These are phyloP conservation scores for Psilocybe cyanescens DNA, from an alignment of 768 basidiomycete species.

Conservation along the genomic window DNA sequence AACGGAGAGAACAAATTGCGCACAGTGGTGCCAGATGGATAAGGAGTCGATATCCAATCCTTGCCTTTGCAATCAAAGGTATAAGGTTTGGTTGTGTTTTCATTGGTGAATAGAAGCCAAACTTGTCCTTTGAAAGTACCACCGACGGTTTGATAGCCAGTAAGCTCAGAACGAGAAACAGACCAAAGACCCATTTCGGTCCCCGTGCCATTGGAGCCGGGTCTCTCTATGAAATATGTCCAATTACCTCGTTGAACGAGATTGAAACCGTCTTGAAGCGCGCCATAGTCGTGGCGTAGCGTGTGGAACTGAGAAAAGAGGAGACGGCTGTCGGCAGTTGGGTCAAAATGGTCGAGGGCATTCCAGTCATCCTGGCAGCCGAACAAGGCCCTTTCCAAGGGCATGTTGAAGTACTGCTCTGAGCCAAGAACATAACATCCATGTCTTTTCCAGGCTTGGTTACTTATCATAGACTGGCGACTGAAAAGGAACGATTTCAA, in stretches of 20 bases:
- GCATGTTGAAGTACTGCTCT: slow-evolving; percentile 93
- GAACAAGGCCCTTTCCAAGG: slow-evolving; percentile 73
- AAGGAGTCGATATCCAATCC: slow-evolving; percentile 85
- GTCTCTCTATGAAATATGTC: slow-evolving; percentile 78
- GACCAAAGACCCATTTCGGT: slow-evolving; percentile 94
- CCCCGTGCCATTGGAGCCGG: slow-evolving; percentile 80
- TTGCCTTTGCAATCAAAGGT: slow-evolving; percentile 56
- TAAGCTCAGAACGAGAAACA: slow-evolving; percentile 67
- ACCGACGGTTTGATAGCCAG: slow-evolving; percentile 59
- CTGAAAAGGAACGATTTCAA: slow-evolving; percentile 37
- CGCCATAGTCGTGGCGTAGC: slow-evolving; percentile 68
- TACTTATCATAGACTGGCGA: slow-evolving; percentile 90
- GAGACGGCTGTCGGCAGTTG: slow-evolving; percentile 78
- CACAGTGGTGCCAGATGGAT: slow-evolving; percentile 57
- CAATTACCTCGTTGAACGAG: slow-evolving; percentile 86
- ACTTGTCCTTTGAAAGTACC: slow-evolving; percentile 69
- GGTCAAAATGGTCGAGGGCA: slow-evolving; percentile 93
- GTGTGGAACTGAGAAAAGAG: slow-evolving; percentile 74
- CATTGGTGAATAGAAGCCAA: slow-evolving; percentile 87
- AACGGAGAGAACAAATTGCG: slow-evolving; percentile 84
- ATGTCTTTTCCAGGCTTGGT: slow-evolving; percentile 88
- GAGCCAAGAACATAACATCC: slow-evolving; percentile 93
- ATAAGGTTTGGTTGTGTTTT: slow-evolving; percentile 75
- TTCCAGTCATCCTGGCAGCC: slow-evolving; percentile 94
- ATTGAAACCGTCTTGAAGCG: slow-evolving; percentile 86